These are phyloP conservation scores for Omphalotus olearius DNA, from an alignment of 1,284 basidiomycete genomes.

Conservation along the genomic window DNA sequence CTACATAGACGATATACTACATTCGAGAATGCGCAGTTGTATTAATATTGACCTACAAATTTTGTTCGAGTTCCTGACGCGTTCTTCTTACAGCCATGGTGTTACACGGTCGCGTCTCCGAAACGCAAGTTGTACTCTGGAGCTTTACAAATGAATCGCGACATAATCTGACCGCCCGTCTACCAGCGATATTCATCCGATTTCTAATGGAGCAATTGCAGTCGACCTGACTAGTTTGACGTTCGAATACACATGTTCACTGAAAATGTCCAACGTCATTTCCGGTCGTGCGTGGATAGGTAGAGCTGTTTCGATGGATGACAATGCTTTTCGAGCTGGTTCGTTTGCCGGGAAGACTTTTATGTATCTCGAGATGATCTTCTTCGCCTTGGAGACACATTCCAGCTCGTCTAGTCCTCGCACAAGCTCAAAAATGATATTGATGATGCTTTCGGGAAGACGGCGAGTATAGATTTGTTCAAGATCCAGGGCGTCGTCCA, in stretches of 20 bases:
- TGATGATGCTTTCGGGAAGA: slow-evolving; percentile 28
- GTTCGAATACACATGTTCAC: slow-evolving; percentile 30
- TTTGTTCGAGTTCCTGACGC: too few species aligned
- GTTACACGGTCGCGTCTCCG: too few species aligned
- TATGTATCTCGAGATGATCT: slow-evolving; percentile 23
- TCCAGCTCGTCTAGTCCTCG: slow-evolving; percentile 23
- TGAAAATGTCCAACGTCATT: slow-evolving; percentile 25
- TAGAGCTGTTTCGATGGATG: slow-evolving; percentile 18
- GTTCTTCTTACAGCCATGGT: too few species aligned
- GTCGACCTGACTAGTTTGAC: slow-evolving; percentile 17
- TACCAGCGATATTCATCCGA: too few species aligned
- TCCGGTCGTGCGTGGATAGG: slow-evolving; percentile 16
- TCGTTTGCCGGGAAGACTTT: slow-evolving; percentile 20
- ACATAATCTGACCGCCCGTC: too few species aligned
- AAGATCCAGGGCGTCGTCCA: slow-evolving; percentile 28
- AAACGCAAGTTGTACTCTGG: too few species aligned
- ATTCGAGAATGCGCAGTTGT: not conserved
- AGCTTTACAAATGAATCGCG: too few species aligned
- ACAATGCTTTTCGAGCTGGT: slow-evolving; percentile 24
- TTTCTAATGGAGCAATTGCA: not conserved
- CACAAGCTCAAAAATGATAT: slow-evolving; percentile 27
- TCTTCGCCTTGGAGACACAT: slow-evolving; percentile 25
- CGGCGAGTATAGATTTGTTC: slow-evolving; percentile 11
- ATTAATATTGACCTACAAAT: too few species aligned
- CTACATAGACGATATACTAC: not conserved